A percentile compares a stretch with the other conserved stretches of the same genome.
Conservation (phyloP, 2,329 filamentous ascomycete species). For the Colletotrichum musicola region DNA sequence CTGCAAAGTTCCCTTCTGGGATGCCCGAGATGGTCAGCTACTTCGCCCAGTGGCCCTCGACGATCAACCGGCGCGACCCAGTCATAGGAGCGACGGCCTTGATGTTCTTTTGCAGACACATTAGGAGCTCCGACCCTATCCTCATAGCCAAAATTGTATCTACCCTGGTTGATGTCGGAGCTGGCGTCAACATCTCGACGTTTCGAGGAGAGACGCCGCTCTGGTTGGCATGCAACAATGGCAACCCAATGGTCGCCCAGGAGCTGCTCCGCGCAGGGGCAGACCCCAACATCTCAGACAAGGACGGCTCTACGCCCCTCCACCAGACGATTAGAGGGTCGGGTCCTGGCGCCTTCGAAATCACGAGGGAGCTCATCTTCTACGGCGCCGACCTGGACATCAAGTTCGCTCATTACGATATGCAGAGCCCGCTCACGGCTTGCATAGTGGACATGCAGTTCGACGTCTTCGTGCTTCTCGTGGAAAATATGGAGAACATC, state of each 20-base stretch:
- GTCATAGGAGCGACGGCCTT: constrained; percentile 27
- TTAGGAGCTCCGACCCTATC: constrained; percentile 11
- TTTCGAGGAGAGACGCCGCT: constrained; percentile 34
- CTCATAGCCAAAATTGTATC: constrained; percentile 16
- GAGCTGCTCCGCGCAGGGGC: constrained; percentile 39
- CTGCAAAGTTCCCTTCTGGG: constrained; percentile 26
- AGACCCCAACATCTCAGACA: constrained; percentile 32
- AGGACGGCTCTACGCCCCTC: constrained; percentile 27
- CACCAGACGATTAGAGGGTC: constrained; percentile 16
- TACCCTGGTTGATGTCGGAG: constrained; percentile 38
- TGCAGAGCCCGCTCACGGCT: constrained; percentile 27
- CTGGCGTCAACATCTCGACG: constrained; percentile 33
- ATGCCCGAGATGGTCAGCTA: constrained; percentile 34
- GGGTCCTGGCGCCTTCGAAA: not conserved
- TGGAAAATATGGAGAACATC: constrained; percentile 4
- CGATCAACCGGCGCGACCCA: constrained; percentile 35
- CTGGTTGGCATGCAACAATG: constrained; percentile 29
- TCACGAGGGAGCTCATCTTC: constrained; percentile 10
- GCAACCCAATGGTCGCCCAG: constrained; percentile 23
- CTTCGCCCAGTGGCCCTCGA: constrained; percentile 32
- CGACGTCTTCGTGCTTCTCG: constrained; percentile 35
- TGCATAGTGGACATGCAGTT: constrained; percentile 35
- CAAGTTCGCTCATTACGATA: constrained; percentile 1
- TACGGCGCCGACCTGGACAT: constrained; percentile 14
- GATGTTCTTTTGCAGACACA: constrained; percentile 29